Base-by-base conservation (phyloP, 805 yeast species). In the Saccharomycopsis malanga region DNA sequence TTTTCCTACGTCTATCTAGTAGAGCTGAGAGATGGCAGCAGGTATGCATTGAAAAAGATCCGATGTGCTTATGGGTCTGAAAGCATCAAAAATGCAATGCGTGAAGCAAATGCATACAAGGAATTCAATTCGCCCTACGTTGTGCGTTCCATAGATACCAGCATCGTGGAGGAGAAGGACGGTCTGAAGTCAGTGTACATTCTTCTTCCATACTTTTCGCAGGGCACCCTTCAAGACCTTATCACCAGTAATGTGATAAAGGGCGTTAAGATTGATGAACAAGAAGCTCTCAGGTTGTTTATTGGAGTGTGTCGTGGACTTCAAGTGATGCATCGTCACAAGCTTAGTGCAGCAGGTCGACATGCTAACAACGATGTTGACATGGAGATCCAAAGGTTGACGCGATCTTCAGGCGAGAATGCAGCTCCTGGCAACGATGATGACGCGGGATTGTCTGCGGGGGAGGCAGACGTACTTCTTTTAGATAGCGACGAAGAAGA, bases 1-100 rank as follows among this genome's bases (percentile, higher is more conserved):
- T 84, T 83, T 59, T 81, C 95, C 0, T 87, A 83, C 56, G 95
- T 87, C 6, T 89, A 89, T 58, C 67, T 87, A 20, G 95, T 88
- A 3, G 71, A 77, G 53, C 67, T 69, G 38, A 61, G 69, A 22
- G 55, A 60, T 9, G 66, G 70, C 53, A 66, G 72, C 29, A 56
- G 66, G 38, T 85, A 77, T 58, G 96, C 96, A 2, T 66, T 89
- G 58, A 89, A 89, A 67, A 84, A 85, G 67, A 85, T 87, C 45
- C 69, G 89, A 51, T 88, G 96, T 62, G 88, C 95, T 1, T 85
- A 81, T 63, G 96, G 96, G 1, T 73, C 83, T 40, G 85, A 80
- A 58, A 81, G 82, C 56, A 79, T 87, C 46, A 76, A 74, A 48
- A 66, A 72, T 40, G 95, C 95, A 0, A 71, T 86, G 77, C 72